phyloP scores from a whole-genome alignment of 1,284 basidiomycete species.

The Caloboletus firmus region DNA sequence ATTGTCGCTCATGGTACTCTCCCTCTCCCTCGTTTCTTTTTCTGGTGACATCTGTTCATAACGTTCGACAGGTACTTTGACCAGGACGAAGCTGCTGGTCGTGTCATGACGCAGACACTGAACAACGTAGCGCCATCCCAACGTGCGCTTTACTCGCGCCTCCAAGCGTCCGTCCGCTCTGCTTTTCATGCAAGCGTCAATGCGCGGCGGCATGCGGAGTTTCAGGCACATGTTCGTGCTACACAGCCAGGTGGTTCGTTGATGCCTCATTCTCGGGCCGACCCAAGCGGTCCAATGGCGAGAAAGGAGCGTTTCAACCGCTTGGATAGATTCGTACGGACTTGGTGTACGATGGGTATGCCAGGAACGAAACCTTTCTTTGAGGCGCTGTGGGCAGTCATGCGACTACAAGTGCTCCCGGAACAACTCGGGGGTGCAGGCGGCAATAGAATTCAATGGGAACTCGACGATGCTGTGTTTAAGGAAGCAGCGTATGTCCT shows the following conservation, averaged over 20 bases:
- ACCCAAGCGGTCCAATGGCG: conserved; percentile 60
- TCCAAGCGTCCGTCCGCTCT: conserved; percentile 75
- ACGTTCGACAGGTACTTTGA: conserved; percentile 64
- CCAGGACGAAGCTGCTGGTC: conserved; percentile 72
- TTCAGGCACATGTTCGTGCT: conserved; percentile 70
- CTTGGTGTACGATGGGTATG: conserved; percentile 79
- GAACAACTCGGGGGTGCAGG: conserved; percentile 74
- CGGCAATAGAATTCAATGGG: conserved; percentile 65
- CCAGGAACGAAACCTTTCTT: conserved; percentile 81
- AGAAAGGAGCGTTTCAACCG: conserved; percentile 72
- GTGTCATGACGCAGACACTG: conserved; percentile 74
- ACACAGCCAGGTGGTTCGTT: conserved; percentile 73
- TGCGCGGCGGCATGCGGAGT: conserved; percentile 68
- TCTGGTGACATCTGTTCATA: conserved; percentile 1
- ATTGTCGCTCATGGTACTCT: conserved; percentile 68
- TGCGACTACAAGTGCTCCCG: conserved; percentile 72
- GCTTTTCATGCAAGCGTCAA: conserved; percentile 73
- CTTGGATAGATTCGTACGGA: conserved; percentile 65
- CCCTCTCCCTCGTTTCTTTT: not conserved
- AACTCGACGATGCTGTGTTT: conserved; percentile 81
- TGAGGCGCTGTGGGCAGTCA: conserved; percentile 70
- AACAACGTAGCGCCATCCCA: conserved; percentile 74
- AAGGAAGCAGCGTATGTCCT: conserved; percentile 76
- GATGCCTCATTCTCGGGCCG: conserved; percentile 62
- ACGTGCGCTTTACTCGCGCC: conserved; percentile 70